A percentile compares a stretch with the other conserved stretches of the same genome.
Evolutionary conservation across 2,329 filamentous ascomycete genomes (phyloP).

Genomic region (Pseudocercospora macadamiae): DNA sequence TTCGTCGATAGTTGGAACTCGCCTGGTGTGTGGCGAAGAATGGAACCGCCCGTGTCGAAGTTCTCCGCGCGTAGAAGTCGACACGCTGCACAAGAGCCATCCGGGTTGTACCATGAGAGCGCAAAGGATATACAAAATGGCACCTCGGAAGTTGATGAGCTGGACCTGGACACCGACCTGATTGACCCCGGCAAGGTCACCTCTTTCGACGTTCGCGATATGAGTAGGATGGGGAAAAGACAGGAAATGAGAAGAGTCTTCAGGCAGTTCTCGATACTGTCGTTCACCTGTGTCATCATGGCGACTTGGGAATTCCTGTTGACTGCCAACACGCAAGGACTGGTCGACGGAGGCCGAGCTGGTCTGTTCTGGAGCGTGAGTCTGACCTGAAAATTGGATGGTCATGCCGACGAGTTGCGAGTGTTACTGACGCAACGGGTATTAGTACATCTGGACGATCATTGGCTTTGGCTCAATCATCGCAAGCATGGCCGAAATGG

Average conservation of each 20-base stretch:
- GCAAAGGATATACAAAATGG: neutral
- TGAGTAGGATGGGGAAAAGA: slow-evolving; percentile 54
- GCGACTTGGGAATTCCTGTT: slow-evolving; percentile 57
- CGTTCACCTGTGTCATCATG: slow-evolving; percentile 55
- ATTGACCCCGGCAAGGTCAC: slow-evolving; percentile 21
- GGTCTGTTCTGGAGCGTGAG: slow-evolving; percentile 24
- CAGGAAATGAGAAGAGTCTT: slow-evolving; percentile 56
- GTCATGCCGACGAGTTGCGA: too few species aligned
- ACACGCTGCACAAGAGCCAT: slow-evolving; percentile 11
- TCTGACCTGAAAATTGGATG: neutral
- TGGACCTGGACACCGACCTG: slow-evolving; percentile 18
- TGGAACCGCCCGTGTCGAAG: slow-evolving; percentile 10
- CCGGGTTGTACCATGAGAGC: slow-evolving; percentile 8
- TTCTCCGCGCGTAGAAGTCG: slow-evolving; percentile 9
- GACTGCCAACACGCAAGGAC: slow-evolving; percentile 35
- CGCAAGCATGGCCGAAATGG: slow-evolving; percentile 35
- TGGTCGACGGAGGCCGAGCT: slow-evolving; percentile 24
- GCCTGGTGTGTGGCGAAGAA: neutral
- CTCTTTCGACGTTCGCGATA: slow-evolving; percentile 43
- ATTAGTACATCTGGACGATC: slow-evolving; percentile 24
- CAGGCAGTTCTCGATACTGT: slow-evolving; percentile 52
- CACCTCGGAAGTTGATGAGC: slow-evolving; percentile 1
- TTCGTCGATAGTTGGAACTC: neutral
- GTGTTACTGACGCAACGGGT: too few species aligned
- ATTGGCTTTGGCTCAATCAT: slow-evolving; percentile 27